Conservation (phyloP, 2,329 filamentous ascomycete species). For the Monosporascus sp. region DNA sequence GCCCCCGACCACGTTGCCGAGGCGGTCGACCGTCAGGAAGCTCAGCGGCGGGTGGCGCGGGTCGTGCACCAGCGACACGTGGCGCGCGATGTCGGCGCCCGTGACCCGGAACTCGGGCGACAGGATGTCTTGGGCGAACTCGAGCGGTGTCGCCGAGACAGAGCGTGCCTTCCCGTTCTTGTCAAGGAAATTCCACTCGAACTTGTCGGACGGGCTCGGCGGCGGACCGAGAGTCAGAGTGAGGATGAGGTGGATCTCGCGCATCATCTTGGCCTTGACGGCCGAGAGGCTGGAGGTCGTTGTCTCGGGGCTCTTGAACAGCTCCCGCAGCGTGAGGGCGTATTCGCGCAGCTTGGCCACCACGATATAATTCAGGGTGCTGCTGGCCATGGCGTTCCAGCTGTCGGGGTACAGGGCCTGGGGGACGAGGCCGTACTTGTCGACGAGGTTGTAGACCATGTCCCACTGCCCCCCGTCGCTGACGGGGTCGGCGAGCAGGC, state of each 20-base stretch:
- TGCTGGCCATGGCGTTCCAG: slow-evolving; percentile 69
- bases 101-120: slow-evolving; percentile 54
- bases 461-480: slow-evolving; percentile 87
- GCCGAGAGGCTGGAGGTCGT: slow-evolving; percentile 35
- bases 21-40: slow-evolving; percentile 68
- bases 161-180: slow-evolving; percentile 58
- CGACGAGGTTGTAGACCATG: slow-evolving; percentile 81
- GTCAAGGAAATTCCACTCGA: slow-evolving; percentile 77
- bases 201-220: slow-evolving; percentile 61
- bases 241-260: slow-evolving; percentile 75
- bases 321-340: slow-evolving; percentile 62
- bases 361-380: slow-evolving; percentile 65
- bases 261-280: slow-evolving; percentile 69
- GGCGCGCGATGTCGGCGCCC: slow-evolving; percentile 55
- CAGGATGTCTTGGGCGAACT: slow-evolving; percentile 66
- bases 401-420: slow-evolving; percentile 77
- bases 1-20: slow-evolving; percentile 78
- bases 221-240: slow-evolving; percentile 78
- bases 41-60: slow-evolving; percentile 70
- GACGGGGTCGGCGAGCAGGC: slow-evolving; percentile 62
- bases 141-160: slow-evolving; percentile 60
- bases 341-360: slow-evolving; percentile 86
- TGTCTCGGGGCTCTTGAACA: slow-evolving; percentile 37
- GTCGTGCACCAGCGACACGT: slow-evolving; percentile 82
- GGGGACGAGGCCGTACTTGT: slow-evolving; percentile 85